Percentiles rank a stretch among this genome's conserved stretches.
Evolutionary conservation across 768 basidiomycete species (phyloP).

Genomic region (Sarcomyxa edulis): DNA sequence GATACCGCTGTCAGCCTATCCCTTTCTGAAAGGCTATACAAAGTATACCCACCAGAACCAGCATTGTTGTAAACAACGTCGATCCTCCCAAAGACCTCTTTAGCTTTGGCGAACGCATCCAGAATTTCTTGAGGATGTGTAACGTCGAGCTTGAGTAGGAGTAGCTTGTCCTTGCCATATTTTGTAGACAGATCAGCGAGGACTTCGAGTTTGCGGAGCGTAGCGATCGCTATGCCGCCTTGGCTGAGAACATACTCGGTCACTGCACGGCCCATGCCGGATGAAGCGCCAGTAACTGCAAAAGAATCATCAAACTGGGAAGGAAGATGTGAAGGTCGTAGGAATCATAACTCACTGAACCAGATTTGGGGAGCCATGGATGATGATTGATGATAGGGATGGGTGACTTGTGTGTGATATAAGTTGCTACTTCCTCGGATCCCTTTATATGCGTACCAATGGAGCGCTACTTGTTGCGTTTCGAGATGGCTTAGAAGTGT

Average conservation of each 20-base stretch:
- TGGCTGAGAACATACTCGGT: slow-evolving; percentile 25
- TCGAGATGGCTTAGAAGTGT: no score
- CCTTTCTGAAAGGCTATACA: no score
- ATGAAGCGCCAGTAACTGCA: slow-evolving; percentile 29
- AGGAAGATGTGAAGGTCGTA: no score
- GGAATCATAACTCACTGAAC: no score
- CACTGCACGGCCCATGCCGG: slow-evolving; percentile 31
- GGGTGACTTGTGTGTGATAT: no score
- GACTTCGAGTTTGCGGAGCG: slow-evolving; percentile 30
- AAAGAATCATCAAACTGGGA: no score
- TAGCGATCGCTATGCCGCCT: slow-evolving; percentile 38
- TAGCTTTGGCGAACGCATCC: slow-evolving; percentile 26
- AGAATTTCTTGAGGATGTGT: slow-evolving; percentile 22
- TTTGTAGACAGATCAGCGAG: slow-evolving; percentile 21
- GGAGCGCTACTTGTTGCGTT: no score
- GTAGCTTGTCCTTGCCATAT: slow-evolving; percentile 25
- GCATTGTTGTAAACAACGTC: slow-evolving; percentile 45
- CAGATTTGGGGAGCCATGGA: no score
- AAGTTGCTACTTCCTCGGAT: no score
- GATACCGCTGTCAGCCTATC: no score
- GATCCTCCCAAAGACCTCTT: slow-evolving; percentile 31
- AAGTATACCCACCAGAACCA: slow-evolving; percentile 21
- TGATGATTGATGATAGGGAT: no score
- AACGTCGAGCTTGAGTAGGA: slow-evolving; percentile 36
- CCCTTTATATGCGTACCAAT: no score